Conservation (phyloP, 2,329 filamentous ascomycete genomes). For the Aulographum hederae region DNA sequence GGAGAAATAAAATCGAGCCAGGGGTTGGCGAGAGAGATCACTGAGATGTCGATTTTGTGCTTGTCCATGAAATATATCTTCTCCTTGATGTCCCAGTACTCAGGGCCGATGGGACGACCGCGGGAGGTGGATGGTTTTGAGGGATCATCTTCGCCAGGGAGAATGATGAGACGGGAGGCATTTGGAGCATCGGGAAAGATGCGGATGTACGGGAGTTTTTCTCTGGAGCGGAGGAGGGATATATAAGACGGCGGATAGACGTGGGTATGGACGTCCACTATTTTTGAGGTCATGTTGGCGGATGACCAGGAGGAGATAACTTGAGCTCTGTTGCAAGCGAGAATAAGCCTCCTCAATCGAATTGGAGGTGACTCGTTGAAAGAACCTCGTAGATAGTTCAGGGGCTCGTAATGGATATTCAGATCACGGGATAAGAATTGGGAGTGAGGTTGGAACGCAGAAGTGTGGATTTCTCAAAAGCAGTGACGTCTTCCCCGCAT, state of each 20-base stretch:
- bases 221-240: conserved; percentile 30
- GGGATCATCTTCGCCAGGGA: conserved; percentile 37
- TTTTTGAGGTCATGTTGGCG: neutral
- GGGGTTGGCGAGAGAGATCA: conserved; percentile 80
- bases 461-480: no score
- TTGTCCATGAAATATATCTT: conserved; percentile 80
- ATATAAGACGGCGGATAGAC: conserved; percentile 43
- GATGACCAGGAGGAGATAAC: no score
- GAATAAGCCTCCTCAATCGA: no score
- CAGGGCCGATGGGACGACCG: conserved; percentile 64
- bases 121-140: conserved; percentile 37
- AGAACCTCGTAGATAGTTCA: no score
- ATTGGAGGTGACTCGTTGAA: no score
- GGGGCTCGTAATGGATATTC: no score
- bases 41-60: conserved; percentile 65
- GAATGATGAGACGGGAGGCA: conserved; percentile 47
- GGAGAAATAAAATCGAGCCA: conserved; percentile 73
- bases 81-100: conserved; percentile 62
- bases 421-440: no score
- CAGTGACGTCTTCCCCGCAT: no score
- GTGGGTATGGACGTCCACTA: conserved; percentile 45
- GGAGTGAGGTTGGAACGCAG: no score
- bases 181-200: conserved; percentile 34
- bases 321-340: no score
- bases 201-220: conserved; percentile 49